These are phyloP conservation scores for Prunus mume DNA, from an alignment of 306 rosid species.

Conservation along the genomic window DNA sequence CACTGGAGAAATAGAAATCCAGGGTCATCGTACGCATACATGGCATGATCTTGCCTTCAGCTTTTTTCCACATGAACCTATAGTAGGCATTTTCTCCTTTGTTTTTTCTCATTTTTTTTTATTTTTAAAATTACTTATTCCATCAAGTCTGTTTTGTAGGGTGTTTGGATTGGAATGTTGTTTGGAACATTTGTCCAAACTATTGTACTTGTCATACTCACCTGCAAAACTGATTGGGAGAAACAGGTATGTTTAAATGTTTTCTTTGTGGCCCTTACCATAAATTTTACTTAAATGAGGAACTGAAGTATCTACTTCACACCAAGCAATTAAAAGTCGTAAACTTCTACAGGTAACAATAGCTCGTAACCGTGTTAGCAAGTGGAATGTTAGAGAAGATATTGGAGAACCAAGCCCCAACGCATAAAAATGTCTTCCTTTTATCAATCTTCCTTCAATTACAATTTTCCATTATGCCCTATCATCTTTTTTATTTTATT, in stretches of 20 bases:
- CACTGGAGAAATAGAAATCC: too few relatives aligned
- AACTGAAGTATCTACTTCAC: background rate
- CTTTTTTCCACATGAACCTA: too few relatives aligned
- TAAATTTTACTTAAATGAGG: background rate
- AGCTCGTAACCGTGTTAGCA: slow-evolving; percentile 39
- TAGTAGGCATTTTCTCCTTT: background rate
- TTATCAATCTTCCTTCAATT: background rate
- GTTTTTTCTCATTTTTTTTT: too few relatives aligned
- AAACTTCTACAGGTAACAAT: slow-evolving; percentile 8
- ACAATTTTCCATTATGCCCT: too few relatives aligned
- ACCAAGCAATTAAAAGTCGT: background rate
- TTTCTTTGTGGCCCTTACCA: background rate
- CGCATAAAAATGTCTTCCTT: background rate
- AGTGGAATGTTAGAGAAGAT: slow-evolving; percentile 28
- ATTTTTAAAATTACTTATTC: background rate
- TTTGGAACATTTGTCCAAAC: slow-evolving; percentile 59
- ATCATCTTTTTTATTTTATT: too few relatives aligned
- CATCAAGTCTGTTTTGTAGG: slow-evolving; percentile 30
- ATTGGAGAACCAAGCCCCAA: background rate
- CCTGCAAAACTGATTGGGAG: slow-evolving; percentile 61
- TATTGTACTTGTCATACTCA: slow-evolving; percentile 32
- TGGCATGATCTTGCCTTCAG: too few relatives aligned
- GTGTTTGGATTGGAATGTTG: slow-evolving; percentile 66
- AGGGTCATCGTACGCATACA: too few relatives aligned
- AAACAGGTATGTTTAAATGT: slow-evolving; percentile 38